phyloP scores from a whole-genome alignment of 1,139 yeast genomes.

The Kluyveromyces marxianus region DNA sequence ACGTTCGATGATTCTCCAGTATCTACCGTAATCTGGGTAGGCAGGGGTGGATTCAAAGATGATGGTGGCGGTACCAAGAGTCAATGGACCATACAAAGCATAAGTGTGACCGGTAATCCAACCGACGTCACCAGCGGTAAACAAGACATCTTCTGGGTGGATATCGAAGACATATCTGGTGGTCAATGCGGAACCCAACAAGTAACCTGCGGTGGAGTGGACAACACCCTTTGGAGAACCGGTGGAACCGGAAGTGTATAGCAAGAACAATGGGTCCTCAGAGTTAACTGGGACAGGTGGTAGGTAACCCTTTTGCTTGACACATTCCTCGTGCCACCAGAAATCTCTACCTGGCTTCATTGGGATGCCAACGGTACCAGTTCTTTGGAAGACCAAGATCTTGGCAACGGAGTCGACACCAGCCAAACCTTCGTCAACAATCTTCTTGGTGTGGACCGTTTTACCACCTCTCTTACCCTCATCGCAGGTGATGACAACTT shows the following conservation, averaged over 20 bases:
- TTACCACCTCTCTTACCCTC: slow-evolving; percentile 97
- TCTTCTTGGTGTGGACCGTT: slow-evolving; percentile 81
- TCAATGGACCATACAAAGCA: slow-evolving; percentile 88
- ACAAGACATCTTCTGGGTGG: slow-evolving; percentile 78
- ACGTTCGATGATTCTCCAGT: slow-evolving; percentile 92
- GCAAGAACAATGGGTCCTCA: slow-evolving; percentile 24
- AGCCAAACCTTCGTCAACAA: slow-evolving; percentile 86
- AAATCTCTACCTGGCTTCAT: slow-evolving; percentile 81
- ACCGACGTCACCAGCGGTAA: slow-evolving; percentile 98
- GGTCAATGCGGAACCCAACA: slow-evolving; percentile 90
- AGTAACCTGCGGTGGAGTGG: slow-evolving; percentile 89
- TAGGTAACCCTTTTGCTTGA: slow-evolving; percentile 72
- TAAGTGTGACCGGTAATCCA: slow-evolving; percentile 99
- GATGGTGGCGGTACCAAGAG: slow-evolving; percentile 82
- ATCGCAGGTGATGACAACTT: slow-evolving; percentile 89
- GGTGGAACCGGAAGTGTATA: slow-evolving; percentile 66
- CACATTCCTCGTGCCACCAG: slow-evolving; percentile 88
- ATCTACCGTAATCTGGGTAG: slow-evolving; percentile 91
- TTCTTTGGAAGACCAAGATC: slow-evolving; percentile 81
- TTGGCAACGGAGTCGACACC: slow-evolving; percentile 74
- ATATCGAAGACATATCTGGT: slow-evolving; percentile 91
- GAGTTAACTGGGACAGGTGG: slow-evolving; percentile 77
- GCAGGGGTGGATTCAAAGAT: slow-evolving; percentile 98
- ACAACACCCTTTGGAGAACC: slow-evolving; percentile 98
- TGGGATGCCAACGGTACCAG: slow-evolving; percentile 49